Conservation (phyloP, 1,284 basidiomycete species). For the Vanrija sp. region DNA sequence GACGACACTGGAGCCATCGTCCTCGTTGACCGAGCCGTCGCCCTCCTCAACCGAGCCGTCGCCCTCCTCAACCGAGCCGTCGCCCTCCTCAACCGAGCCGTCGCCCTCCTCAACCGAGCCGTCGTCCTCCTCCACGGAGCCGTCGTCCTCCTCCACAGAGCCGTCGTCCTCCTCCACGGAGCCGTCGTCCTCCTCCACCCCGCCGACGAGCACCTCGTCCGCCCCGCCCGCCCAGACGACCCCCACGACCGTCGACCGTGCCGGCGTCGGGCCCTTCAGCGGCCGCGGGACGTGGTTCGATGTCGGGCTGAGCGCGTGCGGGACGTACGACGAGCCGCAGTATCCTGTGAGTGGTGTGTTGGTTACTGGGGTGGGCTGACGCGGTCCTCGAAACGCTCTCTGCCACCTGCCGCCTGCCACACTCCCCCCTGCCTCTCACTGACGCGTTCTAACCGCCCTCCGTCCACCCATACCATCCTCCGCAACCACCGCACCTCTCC, state of each 20-base stretch:
- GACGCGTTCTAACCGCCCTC: no score
- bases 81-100: not conserved
- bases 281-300: constrained; percentile 44
- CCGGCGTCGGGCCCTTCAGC: constrained; percentile 40
- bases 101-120: constrained; percentile 1
- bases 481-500: not conserved
- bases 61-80: not conserved
- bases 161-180: not conserved
- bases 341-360: constrained; percentile 12
- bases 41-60: not conserved
- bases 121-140: not conserved
- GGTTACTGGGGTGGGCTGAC: not conserved
- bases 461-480: not conserved
- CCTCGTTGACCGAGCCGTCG: not conserved
- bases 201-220: constrained; percentile 1
- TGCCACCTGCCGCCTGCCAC: not conserved
- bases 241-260: constrained; percentile 25
- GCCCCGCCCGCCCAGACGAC: constrained; percentile 3
- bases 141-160: no score
- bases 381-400: constrained; percentile 5
- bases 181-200: not conserved
- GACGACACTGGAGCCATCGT: not conserved
- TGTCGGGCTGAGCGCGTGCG: constrained; percentile 38
- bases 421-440: not conserved
- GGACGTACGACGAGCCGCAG: constrained; percentile 21